Percentiles rank a stretch among this genome's conserved stretches.
Conservation (phyloP, 441 rosid genomes). For the Corymbia citriodora region DNA sequence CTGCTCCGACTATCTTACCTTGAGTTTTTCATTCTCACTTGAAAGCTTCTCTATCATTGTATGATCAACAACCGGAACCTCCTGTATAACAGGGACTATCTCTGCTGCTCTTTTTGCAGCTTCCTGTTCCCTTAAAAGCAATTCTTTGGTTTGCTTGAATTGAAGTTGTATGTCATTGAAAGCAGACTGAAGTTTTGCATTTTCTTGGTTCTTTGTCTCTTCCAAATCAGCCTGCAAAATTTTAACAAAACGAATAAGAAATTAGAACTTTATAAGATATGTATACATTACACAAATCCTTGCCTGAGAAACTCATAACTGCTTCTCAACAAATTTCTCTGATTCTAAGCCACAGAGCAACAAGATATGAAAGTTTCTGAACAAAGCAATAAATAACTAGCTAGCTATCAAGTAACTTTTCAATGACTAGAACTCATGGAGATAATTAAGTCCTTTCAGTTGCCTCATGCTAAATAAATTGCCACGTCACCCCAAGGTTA, state of each 20-base stretch:
- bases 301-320: not conserved
- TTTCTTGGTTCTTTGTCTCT: slow-evolving; percentile 14
- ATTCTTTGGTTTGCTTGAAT: slow-evolving; percentile 8
- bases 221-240: slow-evolving; percentile 12
- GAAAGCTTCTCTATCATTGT: slow-evolving; percentile 4
- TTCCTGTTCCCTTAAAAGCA: slow-evolving; percentile 9
- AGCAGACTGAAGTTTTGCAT: slow-evolving; percentile 5
- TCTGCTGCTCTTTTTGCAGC: slow-evolving; percentile 40
- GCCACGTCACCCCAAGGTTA: not conserved
- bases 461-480: not conserved
- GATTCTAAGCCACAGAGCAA: not conserved
- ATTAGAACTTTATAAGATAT: not conserved
- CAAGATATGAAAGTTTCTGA: not conserved
- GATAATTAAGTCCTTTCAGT: not conserved
- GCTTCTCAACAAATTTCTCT: not conserved
- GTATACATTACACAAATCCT: not conserved
- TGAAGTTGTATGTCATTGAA: slow-evolving; percentile 8
- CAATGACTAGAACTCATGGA: not conserved
- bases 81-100: slow-evolving; percentile 58
- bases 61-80: slow-evolving; percentile 57
- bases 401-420: not conserved
- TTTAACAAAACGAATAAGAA: not conserved
- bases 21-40: slow-evolving; percentile 11
- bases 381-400: not conserved
- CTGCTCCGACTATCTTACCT: slow-evolving; percentile 1